A percentile compares a stretch with the other conserved stretches of the same genome.
Conservation (phyloP, 306 rosid genomes). For the Acacia confusa region DNA sequence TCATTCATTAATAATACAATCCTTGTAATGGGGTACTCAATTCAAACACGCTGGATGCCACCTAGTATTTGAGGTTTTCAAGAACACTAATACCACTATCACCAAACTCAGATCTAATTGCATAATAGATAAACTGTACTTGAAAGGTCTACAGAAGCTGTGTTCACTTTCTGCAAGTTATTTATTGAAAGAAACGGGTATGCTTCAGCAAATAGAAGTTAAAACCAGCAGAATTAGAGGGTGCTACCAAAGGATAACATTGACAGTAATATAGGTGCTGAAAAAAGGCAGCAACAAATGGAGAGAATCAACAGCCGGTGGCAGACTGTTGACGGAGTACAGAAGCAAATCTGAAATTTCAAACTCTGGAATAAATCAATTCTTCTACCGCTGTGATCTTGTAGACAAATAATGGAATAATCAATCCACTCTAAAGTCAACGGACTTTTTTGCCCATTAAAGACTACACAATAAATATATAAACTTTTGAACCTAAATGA, state of each 20-base stretch:
- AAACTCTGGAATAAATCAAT: not conserved
- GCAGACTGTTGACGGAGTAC: conserved; percentile 1
- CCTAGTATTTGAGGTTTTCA: not conserved
- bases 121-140: not conserved
- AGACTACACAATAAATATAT: no score
- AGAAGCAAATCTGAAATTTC: conserved; percentile 1
- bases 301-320: not conserved
- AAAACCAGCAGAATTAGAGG: conserved; percentile 20
- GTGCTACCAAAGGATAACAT: conserved; percentile 1
- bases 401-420: no score
- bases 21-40: not conserved
- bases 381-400: no score
- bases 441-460: no score
- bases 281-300: conserved; percentile 7
- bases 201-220: conserved; percentile 14
- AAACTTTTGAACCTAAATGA: no score
- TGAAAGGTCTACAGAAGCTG: conserved; percentile 5
- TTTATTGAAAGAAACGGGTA: conserved; percentile 1
- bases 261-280: not conserved
- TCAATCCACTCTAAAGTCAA: no score
- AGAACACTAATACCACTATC: not conserved
- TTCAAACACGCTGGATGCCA: conserved; percentile 11
- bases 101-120: not conserved
- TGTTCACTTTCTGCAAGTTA: not conserved
- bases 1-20: not conserved